Conservation (phyloP, 345 rosid genomes). For the Angophora floribunda region DNA sequence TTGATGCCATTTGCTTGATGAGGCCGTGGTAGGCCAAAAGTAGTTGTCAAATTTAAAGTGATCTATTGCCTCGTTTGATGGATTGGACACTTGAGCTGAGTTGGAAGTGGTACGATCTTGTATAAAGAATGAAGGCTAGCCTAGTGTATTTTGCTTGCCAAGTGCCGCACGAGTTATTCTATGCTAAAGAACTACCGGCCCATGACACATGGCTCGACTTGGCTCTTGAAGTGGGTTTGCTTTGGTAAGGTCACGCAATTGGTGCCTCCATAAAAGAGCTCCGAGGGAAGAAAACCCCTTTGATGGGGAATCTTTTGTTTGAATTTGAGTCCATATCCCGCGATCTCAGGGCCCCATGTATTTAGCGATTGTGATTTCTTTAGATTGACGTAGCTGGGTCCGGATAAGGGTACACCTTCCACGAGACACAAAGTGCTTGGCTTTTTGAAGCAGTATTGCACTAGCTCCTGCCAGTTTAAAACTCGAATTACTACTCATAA, state of each 20-base stretch:
- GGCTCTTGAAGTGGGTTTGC: neutral
- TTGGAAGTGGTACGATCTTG: no score
- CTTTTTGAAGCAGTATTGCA: neutral
- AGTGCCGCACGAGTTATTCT: no score
- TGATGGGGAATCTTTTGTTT: neutral
- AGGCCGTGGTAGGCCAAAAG: no score
- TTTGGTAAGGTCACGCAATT: neutral
- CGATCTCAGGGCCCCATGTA: neutral
- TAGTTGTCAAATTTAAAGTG: no score
- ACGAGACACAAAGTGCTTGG: neutral
- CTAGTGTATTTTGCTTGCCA: no score
- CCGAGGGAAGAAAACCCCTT: neutral
- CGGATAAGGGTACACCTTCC: neutral
- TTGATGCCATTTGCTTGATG: no score
- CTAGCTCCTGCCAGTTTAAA: fast-evolving
- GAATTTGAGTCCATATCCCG: neutral
- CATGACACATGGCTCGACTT: neutral
- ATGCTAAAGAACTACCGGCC: no score
- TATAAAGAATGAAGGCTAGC: no score
- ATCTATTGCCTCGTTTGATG: no score
- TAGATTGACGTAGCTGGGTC: neutral
- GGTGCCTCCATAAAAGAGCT: neutral
- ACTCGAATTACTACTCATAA: neutral
- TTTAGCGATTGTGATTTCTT: neutral
- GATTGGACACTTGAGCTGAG: no score